A percentile compares a stretch with the other conserved stretches of the same genome.
phyloP scores from a whole-genome alignment of 225 moss, liverwort and hornwort genomes.

The Sphagnum contortum region DNA sequence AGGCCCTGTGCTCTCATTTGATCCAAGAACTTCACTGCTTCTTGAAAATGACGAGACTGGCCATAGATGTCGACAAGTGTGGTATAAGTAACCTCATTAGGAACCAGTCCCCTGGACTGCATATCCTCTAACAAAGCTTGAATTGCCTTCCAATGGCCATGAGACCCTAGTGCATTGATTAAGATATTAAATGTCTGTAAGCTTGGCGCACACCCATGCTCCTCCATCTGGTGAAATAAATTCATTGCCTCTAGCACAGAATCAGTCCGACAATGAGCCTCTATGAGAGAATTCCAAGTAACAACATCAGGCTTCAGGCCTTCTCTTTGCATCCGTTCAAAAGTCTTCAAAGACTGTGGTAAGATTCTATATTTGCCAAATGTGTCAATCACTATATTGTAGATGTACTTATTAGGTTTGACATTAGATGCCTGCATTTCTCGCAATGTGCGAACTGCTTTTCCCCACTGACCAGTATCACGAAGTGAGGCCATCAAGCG shows the following conservation, averaged over 20 bases:
- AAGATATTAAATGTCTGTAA: constrained; percentile 84
- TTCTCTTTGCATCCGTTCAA: constrained; percentile 65
- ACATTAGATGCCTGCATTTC: constrained; percentile 66
- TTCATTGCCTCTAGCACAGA: constrained; percentile 27
- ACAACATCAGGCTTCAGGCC: constrained; percentile 72
- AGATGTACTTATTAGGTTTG: constrained; percentile 67
- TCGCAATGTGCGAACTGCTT: constrained; percentile 48
- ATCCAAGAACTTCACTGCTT: constrained; percentile 68
- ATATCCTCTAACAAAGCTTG: constrained; percentile 62
- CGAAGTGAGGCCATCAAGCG: constrained; percentile 80
- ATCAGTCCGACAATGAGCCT: constrained; percentile 67
- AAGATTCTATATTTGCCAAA: constrained; percentile 79
- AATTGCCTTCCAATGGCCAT: constrained; percentile 61
- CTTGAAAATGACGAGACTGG: constrained; percentile 64
- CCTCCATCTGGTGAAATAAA: constrained; percentile 55
- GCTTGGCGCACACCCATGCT: constrained; percentile 46
- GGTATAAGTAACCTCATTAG: constrained; percentile 84
- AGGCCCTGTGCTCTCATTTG: constrained; percentile 72
- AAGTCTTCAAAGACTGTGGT: constrained; percentile 49
- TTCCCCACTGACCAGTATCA: constrained; percentile 76
- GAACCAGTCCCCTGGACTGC: constrained; percentile 57
- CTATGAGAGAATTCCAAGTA: constrained; percentile 92
- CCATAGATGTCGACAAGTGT: constrained; percentile 92
- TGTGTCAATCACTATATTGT: constrained; percentile 87
- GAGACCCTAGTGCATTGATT: constrained; percentile 65